Evolutionary conservation across 192 early-diverging fungal species (phyloP).

Genomic region (Phlyctochytrium arcticum): DNA sequence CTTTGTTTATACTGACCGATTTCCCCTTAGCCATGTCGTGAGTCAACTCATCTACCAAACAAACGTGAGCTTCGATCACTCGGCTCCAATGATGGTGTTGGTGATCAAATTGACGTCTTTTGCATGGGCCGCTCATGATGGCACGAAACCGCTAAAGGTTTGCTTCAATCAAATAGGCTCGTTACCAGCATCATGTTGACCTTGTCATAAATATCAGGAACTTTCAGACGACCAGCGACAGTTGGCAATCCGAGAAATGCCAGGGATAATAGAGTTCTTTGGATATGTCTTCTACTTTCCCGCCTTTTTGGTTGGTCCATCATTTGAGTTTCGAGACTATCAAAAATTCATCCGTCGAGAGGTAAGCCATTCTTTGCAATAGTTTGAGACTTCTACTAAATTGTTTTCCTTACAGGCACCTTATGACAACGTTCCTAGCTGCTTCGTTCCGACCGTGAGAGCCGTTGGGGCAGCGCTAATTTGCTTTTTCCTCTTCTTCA

Average conservation of each 20-base stretch:
- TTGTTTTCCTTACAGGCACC: slow-evolving; percentile 13
- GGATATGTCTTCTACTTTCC: slow-evolving; percentile 90
- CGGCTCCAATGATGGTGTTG: slow-evolving; percentile 91
- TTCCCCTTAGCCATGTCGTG: slow-evolving; percentile 13
- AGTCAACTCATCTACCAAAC: slow-evolving; percentile 30
- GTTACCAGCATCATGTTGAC: too few relatives aligned
- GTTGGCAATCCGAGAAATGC: slow-evolving; percentile 57
- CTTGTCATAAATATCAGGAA: too few relatives aligned
- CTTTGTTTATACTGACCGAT: not conserved
- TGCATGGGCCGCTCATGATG: slow-evolving; percentile 82
- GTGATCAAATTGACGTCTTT: slow-evolving; percentile 89
- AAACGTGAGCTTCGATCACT: slow-evolving; percentile 69
- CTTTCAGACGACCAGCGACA: slow-evolving; percentile 64
- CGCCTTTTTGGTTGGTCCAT: slow-evolving; percentile 65
- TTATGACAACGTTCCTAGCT: slow-evolving; percentile 40
- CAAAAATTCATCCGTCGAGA: slow-evolving; percentile 23
- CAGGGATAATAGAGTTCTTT: slow-evolving; percentile 69
- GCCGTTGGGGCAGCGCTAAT: slow-evolving; percentile 15
- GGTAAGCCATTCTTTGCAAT: not conserved
- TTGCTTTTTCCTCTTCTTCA: slow-evolving; percentile 16
- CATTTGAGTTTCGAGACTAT: slow-evolving; percentile 47
- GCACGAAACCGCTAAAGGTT: slow-evolving; percentile 44
- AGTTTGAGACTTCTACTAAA: not conserved
- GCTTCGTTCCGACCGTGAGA: slow-evolving; percentile 20
- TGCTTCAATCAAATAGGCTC: too few relatives aligned